Conservation (phyloP, 345 rosid species). For the Eucalyptus pauciflora region DNA sequence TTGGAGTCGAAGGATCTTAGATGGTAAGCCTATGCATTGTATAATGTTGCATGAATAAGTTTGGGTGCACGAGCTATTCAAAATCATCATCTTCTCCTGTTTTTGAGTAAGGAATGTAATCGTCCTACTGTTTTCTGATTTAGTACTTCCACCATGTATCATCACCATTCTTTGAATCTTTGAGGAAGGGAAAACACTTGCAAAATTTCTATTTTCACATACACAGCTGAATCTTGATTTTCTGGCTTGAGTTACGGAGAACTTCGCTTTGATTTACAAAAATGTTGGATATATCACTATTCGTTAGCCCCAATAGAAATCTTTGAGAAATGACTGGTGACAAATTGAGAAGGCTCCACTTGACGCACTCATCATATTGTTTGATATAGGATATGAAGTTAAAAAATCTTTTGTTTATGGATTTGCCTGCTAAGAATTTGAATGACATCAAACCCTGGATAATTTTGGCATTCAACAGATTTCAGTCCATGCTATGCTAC, state of each 20-base stretch:
- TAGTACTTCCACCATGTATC: neutral
- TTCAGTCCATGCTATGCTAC: neutral
- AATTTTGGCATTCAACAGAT: neutral
- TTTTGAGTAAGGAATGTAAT: neutral
- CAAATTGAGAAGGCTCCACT: neutral
- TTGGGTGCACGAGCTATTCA: neutral
- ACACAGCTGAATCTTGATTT: neutral
- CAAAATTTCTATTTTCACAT: neutral
- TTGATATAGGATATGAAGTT: neutral
- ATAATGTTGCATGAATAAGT: neutral
- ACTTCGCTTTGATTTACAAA: neutral
- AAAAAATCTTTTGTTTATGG: neutral
- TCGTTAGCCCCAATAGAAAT: neutral
- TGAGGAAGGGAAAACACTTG: neutral
- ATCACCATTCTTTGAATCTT: neutral
- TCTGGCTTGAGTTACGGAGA: neutral
- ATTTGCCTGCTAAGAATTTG: neutral
- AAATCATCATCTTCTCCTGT: neutral
- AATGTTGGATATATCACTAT: neutral
- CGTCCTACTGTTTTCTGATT: neutral
- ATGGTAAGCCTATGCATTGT: conserved; percentile 23
- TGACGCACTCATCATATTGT: neutral
- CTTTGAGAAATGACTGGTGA: neutral
- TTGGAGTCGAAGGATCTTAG: conserved; percentile 52
- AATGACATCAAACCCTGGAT: neutral